Percentiles rank a stretch among this genome's conserved stretches.
Evolutionary conservation across 2,329 filamentous ascomycete species (phyloP).

Genomic region (Aspergillus hortae): DNA sequence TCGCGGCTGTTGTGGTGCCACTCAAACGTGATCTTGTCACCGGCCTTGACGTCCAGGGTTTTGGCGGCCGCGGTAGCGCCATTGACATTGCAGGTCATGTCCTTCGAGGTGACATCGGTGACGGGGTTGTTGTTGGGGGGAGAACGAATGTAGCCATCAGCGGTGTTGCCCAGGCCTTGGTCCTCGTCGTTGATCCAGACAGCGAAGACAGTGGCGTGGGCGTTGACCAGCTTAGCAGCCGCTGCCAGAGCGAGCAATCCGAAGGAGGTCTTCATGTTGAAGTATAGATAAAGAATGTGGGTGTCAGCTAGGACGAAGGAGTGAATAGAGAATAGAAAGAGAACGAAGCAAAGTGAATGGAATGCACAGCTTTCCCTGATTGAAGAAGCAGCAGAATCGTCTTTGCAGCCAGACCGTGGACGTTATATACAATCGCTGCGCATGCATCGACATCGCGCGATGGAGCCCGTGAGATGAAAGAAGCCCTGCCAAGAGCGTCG

Average conservation of each 20-base stretch:
- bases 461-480: slow-evolving; percentile 4
- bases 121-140: slow-evolving; percentile 21
- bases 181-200: slow-evolving; percentile 22
- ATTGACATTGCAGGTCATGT: slow-evolving; percentile 22
- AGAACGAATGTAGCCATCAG: slow-evolving; percentile 16
- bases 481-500: slow-evolving; percentile 9
- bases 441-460: neutral
- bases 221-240: slow-evolving; percentile 15
- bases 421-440: slow-evolving; percentile 4
- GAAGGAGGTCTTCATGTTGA: slow-evolving; percentile 18
- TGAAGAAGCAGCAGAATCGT: neutral
- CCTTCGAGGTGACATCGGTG: slow-evolving; percentile 18
- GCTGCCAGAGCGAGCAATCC: slow-evolving; percentile 23
- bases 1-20: slow-evolving; percentile 20
- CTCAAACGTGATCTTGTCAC: slow-evolving; percentile 22
- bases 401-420: neutral
- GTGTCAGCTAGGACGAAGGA: slow-evolving; percentile 4
- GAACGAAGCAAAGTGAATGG: slow-evolving; percentile 5
- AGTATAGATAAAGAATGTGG: slow-evolving; percentile 6
- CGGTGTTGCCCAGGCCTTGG: slow-evolving; percentile 18
- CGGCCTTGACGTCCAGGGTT: slow-evolving; percentile 16
- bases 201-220: slow-evolving; percentile 20
- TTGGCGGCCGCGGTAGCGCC: slow-evolving; percentile 13
- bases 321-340: slow-evolving; percentile 5
- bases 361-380: slow-evolving; percentile 8